phyloP scores from a whole-genome alignment of 1,284 basidiomycete genomes.

The Inonotus obliquus region DNA sequence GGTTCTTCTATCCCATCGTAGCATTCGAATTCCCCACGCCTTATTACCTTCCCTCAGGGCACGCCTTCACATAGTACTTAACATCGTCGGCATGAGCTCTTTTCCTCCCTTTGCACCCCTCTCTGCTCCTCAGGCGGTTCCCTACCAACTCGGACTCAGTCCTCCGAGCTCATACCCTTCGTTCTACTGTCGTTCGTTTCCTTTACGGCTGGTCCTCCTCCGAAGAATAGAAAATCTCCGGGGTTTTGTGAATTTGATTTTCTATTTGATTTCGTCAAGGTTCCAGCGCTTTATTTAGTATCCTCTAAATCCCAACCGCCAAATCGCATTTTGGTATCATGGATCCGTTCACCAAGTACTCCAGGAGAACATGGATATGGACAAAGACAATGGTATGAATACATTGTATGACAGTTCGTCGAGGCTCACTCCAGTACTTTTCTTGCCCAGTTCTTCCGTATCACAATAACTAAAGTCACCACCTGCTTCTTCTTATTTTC shows the following conservation, averaged over 20 bases:
- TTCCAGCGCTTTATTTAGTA: background rate
- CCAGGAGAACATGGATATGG: conserved; percentile 15
- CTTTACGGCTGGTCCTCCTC: background rate
- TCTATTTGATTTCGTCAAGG: background rate
- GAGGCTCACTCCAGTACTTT: background rate
- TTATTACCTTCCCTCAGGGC: background rate
- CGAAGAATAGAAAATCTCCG: background rate
- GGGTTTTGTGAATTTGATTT: background rate
- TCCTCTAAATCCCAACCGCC: background rate
- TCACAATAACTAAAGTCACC: conserved; percentile 34
- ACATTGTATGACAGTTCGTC: background rate
- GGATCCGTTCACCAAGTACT: background rate
- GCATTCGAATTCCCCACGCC: background rate
- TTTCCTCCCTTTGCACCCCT: background rate
- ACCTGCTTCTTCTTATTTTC: conserved; percentile 43
- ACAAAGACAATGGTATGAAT: conserved; percentile 15
- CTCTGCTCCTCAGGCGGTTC: background rate
- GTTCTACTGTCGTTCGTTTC: background rate
- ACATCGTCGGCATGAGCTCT: background rate
- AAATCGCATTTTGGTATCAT: background rate
- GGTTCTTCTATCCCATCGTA: background rate
- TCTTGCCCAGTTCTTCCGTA: conserved; percentile 28
- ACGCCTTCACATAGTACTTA: background rate
- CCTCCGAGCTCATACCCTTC: background rate
- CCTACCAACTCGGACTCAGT: background rate